phyloP scores from a whole-genome alignment of 148 eudicot genomes.

The Rhododendron griersonianum region DNA sequence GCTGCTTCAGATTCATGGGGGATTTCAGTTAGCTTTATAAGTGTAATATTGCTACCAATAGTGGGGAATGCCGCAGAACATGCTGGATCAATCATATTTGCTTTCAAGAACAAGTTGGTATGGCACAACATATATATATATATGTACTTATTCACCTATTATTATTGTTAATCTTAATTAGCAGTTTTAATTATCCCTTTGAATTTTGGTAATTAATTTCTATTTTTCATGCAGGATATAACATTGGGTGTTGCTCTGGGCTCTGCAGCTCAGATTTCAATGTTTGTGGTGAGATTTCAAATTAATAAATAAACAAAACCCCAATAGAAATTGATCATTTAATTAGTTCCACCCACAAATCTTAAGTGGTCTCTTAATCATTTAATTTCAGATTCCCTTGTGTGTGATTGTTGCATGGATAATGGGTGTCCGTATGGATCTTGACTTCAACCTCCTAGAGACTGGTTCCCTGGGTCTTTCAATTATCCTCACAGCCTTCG shows the following conservation, averaged over 20 bases:
- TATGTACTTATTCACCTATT: not conserved
- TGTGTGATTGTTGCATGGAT: conserved; percentile 74
- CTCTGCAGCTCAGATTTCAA: conserved; percentile 74
- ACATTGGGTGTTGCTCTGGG: conserved; percentile 76
- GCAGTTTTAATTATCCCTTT: not conserved
- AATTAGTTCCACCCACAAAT: not conserved
- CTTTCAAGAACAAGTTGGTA: conserved; percentile 74
- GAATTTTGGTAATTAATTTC: not conserved
- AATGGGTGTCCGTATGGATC: conserved; percentile 62
- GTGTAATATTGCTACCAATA: conserved; percentile 72
- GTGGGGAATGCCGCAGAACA: conserved; percentile 94
- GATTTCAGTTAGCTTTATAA: conserved; percentile 60
- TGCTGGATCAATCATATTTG: conserved; percentile 79
- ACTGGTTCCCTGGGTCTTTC: conserved; percentile 55
- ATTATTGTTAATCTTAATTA: not conserved
- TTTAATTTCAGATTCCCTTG: conserved; percentile 48
- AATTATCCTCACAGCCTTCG: conserved; percentile 47
- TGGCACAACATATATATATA: not conserved
- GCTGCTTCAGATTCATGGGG: conserved; percentile 76
- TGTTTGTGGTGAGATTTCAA: conserved; percentile 59
- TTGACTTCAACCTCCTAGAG: conserved; percentile 55
- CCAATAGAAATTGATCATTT: not conserved
- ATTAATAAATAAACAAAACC: not conserved
- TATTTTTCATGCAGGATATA: conserved; percentile 56
- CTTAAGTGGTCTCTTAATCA: not conserved